These are phyloP conservation scores for Symbiodinium pilosum DNA, from an alignment of 73 alveolate species.

Conservation along the genomic window DNA sequence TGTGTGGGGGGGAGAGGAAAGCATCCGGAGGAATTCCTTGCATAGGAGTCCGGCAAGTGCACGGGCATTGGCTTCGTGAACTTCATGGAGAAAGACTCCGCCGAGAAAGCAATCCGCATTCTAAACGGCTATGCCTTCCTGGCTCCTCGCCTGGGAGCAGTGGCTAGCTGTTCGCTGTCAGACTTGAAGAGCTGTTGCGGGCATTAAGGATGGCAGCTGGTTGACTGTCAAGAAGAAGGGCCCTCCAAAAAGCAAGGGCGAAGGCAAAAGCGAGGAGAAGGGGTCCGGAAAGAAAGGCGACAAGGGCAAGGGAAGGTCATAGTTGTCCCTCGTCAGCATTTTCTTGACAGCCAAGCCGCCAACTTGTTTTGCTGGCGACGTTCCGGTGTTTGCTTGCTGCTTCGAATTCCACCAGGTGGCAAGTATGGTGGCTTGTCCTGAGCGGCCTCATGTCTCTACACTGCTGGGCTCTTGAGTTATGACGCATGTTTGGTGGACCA, in stretches of 20 bases:
- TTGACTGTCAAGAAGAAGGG: conserved; percentile 85
- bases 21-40: no score
- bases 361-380: no score
- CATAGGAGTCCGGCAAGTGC: conserved; percentile 63
- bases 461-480: conserved; percentile 11
- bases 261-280: conserved; percentile 4
- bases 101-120: conserved; percentile 61
- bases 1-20: no score
- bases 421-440: no score
- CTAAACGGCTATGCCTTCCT: conserved; percentile 50
- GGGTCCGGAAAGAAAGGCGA: conserved; percentile 12
- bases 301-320: not conserved
- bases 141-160: not conserved
- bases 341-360: not conserved
- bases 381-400: no score
- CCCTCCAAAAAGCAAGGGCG: conserved; percentile 29
- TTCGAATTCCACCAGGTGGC: no score
- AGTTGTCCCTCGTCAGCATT: not conserved
- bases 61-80: conserved; percentile 94
- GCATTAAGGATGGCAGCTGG: conserved; percentile 76
- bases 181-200: no score
- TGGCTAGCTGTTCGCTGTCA: no score
- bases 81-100: conserved; percentile 58
- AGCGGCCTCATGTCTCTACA: not conserved
- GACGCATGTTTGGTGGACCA: no score